Conservation (phyloP, 805 yeast species). For the Suhomyces emberorum region DNA sequence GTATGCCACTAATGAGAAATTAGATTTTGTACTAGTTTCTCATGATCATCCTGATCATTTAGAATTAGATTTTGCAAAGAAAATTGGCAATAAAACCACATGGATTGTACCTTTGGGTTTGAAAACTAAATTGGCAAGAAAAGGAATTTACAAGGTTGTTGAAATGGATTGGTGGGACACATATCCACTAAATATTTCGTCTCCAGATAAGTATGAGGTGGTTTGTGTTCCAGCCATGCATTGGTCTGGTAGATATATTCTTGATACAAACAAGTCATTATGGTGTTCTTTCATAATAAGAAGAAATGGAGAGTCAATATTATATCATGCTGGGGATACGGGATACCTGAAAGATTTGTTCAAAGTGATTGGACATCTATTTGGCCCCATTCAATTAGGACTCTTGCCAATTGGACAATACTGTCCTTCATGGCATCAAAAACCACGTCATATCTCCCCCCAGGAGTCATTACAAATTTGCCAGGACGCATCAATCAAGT, state of each 20-base stretch:
- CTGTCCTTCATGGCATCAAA: slow-evolving; percentile 92
- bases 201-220: slow-evolving; percentile 60
- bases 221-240: slow-evolving; percentile 95
- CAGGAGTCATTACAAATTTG: slow-evolving; percentile 69
- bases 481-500: slow-evolving; percentile 55
- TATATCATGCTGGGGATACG: slow-evolving; percentile 94
- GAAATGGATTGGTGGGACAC: slow-evolving; percentile 95
- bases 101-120: slow-evolving; percentile 93
- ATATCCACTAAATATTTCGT: slow-evolving; percentile 30
- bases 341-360: slow-evolving; percentile 82
- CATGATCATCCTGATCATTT: slow-evolving; percentile 97
- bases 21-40: slow-evolving; percentile 71
- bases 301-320: slow-evolving; percentile 62
- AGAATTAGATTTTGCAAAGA: slow-evolving; percentile 56
- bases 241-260: slow-evolving; percentile 87
- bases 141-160: slow-evolving; percentile 58
- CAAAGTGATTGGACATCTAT: slow-evolving; percentile 56
- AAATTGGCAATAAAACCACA: slow-evolving; percentile 51
- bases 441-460: slow-evolving; percentile 85
- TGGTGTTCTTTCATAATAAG: slow-evolving; percentile 87
- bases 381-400: slow-evolving; percentile 58
- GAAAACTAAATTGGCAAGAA: slow-evolving; percentile 50
- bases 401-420: slow-evolving; percentile 93
- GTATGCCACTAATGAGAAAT: slow-evolving; percentile 50
- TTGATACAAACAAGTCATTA: slow-evolving; percentile 74